Evolutionary conservation across 108 stramenopile species (phyloP), one percentile per base, ranked within the genome.

Genomic region (Cylindrotheca fusiformis): DNA sequence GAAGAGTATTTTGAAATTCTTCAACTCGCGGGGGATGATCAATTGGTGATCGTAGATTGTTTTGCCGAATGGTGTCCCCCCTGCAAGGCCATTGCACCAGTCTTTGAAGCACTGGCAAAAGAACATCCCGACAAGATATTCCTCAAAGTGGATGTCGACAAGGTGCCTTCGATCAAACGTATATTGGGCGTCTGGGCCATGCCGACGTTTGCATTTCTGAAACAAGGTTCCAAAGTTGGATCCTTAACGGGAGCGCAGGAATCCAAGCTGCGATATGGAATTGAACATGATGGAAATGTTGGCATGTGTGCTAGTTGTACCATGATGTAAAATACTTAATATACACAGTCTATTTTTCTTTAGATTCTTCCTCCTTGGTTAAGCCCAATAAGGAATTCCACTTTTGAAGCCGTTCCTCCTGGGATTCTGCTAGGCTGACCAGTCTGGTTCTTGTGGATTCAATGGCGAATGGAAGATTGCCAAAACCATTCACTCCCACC

Each of bases 401-500:
- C 14, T 41, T 14, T 14, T 41, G 36, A 14, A 41, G 6, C 36
- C 36, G 36, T 41, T 6, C 6, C 14, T 41, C 10, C 14, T 6
- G 10, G 10, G 36, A 10, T 14, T 41, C 36, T 10, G 14, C 36
- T 41, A 10, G 10, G 6, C 69, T 62, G 4, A 21, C 4, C 27
- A 77, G 25, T 27, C 80, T 63, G 2, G 80, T 54, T 58, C 65
- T 68, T 44, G 55, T 67, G 17, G 82, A 74, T 44, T 76, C 69
- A 1, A 87, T 55, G 2, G 74, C 63, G 70, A 87, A 88, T 22
- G 91, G 88, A 12, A 78, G 48, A 61, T 86, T 93, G 0, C 91
- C 91, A 76, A 93, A 93, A 22, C 91, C 91, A 72, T 88, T 86
- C 14, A 84, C 88, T 24, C 79, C 77, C 4, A 69, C 80, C 22